Base-by-base conservation (phyloP, 1,284 basidiomycete species). In the Porogramme epimiltina region DNA sequence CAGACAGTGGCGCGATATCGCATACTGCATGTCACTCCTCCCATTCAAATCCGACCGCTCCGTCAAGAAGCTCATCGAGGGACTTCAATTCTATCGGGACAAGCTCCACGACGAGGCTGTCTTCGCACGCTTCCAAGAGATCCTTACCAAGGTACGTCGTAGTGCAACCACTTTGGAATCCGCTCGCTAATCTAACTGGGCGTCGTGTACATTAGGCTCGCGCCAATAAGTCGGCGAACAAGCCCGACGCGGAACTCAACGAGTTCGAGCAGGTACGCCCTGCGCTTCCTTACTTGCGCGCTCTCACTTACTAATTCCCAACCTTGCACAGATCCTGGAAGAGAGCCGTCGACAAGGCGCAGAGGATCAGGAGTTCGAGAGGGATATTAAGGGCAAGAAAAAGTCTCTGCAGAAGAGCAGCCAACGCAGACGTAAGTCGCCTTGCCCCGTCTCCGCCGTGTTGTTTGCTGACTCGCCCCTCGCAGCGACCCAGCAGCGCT, bases 21-120 rank as follows among this genome's bases (percentile, higher is more conserved):
- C 95, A 0, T 98, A 89, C 73, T 99, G 97, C 69, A 75, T 99
- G 3, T 95, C 94, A 0, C 73, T 98, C 3, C 77, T 99, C 24
- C 95, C 95, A 0, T 99, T 93, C 87, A 98, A 98, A 70, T 95
- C 93, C 1, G 96, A 99, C 62, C 82, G 92, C 18, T 95, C 93
- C 0, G 82, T 98, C 66, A 98, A 97, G 83, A 98, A 95, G 70
- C 82, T 99, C 55, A 92, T 95, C 62, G 95, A 98, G 56, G 93
- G 93, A 0, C 69, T 97, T 42, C 89, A 87, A 42, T 89, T 86
- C 72, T 98, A 99, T 66, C 89, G 94, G 56, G 96, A 99, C 76
- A 99, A 99, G 73, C 75, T 99, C 31, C 92, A 96, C 70, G 94
- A 98, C 61, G 79, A 85, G 49, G 78, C 73, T 0, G 96, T 99